Evolutionary conservation across 805 yeast genomes (phyloP).

Genomic region (Saccharomyces jurei): DNA sequence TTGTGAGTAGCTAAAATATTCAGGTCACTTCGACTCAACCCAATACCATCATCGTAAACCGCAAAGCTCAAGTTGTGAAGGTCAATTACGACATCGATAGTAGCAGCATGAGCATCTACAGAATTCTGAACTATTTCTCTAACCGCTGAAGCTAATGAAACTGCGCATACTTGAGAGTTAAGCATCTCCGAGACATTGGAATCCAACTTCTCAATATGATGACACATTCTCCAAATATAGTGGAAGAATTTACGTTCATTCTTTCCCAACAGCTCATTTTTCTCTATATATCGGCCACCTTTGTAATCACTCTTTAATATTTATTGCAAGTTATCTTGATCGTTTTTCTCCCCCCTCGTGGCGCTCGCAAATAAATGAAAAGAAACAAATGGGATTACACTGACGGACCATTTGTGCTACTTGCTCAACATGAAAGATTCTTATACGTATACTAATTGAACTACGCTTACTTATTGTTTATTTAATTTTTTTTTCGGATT

Average conservation of each 20-base stretch:
- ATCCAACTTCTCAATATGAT: conserved; percentile 12
- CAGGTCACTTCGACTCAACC: conserved; percentile 47
- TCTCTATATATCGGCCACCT: neutral
- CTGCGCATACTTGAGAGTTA: conserved; percentile 32
- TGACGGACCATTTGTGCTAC: neutral
- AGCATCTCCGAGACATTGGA: conserved; percentile 10
- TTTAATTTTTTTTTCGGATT: neutral
- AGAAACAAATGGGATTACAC: neutral
- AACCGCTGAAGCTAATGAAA: conserved; percentile 35
- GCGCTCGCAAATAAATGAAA: neutral
- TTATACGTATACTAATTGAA: neutral
- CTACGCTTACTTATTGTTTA: neutral
- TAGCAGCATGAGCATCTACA: conserved; percentile 44
- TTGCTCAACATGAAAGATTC: neutral
- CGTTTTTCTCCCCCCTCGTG: neutral
- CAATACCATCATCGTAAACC: conserved; percentile 66
- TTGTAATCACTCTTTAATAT: neutral
- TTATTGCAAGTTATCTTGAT: neutral
- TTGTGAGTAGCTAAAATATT: conserved; percentile 38
- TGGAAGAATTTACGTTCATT: neutral
- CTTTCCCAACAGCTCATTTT: neutral
- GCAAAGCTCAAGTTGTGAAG: conserved; percentile 27
- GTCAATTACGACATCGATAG: conserved; percentile 33
- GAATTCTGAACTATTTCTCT: conserved; percentile 48
- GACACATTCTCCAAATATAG: conserved; percentile 6